Conservation (phyloP, 495 filamentous ascomycete genomes). For the Aspergillus sparsus region DNA sequence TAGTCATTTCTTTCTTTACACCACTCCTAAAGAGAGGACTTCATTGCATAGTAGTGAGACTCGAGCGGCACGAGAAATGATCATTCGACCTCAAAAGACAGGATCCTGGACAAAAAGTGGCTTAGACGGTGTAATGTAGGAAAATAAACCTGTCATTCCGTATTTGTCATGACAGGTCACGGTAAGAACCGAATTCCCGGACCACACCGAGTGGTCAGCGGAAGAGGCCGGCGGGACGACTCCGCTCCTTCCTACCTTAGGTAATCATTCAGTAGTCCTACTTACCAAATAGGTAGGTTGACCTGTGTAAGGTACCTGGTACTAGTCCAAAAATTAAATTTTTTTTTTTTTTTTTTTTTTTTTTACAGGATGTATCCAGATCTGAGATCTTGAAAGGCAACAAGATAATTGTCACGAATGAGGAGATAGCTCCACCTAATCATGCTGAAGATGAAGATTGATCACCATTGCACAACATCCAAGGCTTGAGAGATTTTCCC, state of each 20-base stretch:
- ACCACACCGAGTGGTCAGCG: constrained; percentile 31
- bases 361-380: too few relatives aligned
- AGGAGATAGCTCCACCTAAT: background rate
- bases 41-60: too few relatives aligned
- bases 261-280: background rate
- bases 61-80: background rate
- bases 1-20: too few relatives aligned
- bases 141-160: background rate
- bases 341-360: too few relatives aligned
- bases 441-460: background rate
- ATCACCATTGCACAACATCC: background rate
- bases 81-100: background rate
- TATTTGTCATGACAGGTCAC: constrained; percentile 19
- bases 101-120: background rate
- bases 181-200: constrained; percentile 19
- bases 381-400: too few relatives aligned
- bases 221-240: constrained; percentile 43
- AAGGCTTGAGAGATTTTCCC: background rate
- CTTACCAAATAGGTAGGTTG: too few relatives aligned
- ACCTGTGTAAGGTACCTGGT: too few relatives aligned
- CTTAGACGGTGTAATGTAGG: background rate
- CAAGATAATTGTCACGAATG: background rate
- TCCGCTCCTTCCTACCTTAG: constrained; percentile 24
- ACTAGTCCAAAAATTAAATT: too few relatives aligned
- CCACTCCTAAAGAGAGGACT: too few relatives aligned